Base-by-base conservation (phyloP, 2,329 filamentous ascomycete species). In the Nothomitra cinnamomea region DNA sequence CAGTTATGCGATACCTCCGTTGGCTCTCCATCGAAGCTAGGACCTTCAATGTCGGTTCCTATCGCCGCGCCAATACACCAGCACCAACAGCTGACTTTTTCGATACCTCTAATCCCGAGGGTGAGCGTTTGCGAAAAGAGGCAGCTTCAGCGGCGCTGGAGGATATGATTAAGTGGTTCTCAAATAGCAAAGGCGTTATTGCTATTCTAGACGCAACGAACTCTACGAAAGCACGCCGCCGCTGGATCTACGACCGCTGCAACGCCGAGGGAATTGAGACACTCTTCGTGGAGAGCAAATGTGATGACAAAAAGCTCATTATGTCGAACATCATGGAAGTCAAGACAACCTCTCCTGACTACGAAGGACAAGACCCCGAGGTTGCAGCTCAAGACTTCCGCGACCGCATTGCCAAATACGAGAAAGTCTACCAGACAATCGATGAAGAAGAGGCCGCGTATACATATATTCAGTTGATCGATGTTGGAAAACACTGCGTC, bases 301-400 rank as follows among this genome's bases (percentile, higher is more conserved):
- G 92, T 66, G 90, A 98, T 64, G 83, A 95, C 60, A 89, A 96
- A 66, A 84, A 90, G 45, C 73, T 96, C 59, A 95, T 98, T 70
- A 95, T 95, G 88, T 86, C 82, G 73, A 98, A 98, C 67, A 95
- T 98, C 60, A 80, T 89, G 59, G 89, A 95, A 65, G 92, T 98
- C 63, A 98, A 98, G 75, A 90, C 88, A 1, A 94, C 87, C 24
- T 94, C 87, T 54, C 92, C 92, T 1, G 92, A 98, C 69, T 98
- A 98, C 66, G 74, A 81, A 55, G 92, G 89, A 54, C 88, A 95
- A 67, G 92, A 98, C 64, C 92, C 92, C 1, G 92, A 98, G 66
- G 74, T 79, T 56, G 92, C 92, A 2, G 92, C 89, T 10, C 77
- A 81, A 55, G 92, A 98, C 67, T 98, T 98, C 70, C 82, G 87